Evolutionary conservation across 2,329 filamentous ascomycete species (phyloP).

Genomic region (Xylariaceae sp.): DNA sequence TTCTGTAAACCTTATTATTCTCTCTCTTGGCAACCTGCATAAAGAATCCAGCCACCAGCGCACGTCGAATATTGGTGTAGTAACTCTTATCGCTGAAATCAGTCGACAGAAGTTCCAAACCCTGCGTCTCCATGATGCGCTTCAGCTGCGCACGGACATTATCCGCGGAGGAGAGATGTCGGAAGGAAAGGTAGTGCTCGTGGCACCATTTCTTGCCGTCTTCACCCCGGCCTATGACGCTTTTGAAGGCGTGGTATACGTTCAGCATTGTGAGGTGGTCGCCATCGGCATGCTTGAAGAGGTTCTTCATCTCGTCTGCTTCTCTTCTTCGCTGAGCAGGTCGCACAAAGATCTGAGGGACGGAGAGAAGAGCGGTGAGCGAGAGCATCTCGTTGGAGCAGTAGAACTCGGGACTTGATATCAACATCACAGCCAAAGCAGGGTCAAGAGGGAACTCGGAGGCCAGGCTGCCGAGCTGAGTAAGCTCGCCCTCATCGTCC

Average conservation of each 20-base stretch:
- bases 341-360: constrained; percentile 89
- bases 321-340: constrained; percentile 82
- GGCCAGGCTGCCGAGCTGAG: constrained; percentile 77
- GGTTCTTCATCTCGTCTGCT: constrained; percentile 94
- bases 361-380: constrained; percentile 87
- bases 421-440: constrained; percentile 93
- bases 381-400: constrained; percentile 98
- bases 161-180: constrained; percentile 87
- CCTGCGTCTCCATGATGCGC: constrained; percentile 93
- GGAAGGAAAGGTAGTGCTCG: constrained; percentile 89
- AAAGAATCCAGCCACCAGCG: constrained; percentile 93
- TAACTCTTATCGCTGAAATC: constrained; percentile 95
- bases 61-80: constrained; percentile 94
- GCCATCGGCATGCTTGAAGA: constrained; percentile 89
- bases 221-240: constrained; percentile 59
- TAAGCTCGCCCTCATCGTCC: constrained; percentile 94
- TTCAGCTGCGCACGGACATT: constrained; percentile 89
- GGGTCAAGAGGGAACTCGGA: constrained; percentile 96
- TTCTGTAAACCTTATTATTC: constrained; percentile 84
- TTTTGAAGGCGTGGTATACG: constrained; percentile 96
- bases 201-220: constrained; percentile 92
- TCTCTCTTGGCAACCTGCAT: constrained; percentile 99
- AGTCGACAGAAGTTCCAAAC: constrained; percentile 82
- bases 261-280: constrained; percentile 96
- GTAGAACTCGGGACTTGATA: constrained; percentile 95